Conservation (phyloP, 148 eudicot genomes). For the Cornus florida region DNA sequence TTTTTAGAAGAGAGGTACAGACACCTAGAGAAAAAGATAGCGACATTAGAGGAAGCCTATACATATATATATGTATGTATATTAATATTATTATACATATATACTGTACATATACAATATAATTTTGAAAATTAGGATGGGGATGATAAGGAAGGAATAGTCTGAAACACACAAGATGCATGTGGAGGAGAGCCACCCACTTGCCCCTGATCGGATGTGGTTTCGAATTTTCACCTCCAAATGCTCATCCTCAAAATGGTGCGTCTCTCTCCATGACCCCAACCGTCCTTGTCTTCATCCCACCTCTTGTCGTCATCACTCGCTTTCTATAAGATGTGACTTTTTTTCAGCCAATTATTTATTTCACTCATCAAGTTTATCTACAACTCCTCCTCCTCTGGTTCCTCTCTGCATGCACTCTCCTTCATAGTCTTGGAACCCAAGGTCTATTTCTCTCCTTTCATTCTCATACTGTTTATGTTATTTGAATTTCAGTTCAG, state of each 20-base stretch:
- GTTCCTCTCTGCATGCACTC: conserved; percentile 24
- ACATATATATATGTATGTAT: neutral
- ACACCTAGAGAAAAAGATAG: neutral
- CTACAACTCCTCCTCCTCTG: conserved; percentile 25
- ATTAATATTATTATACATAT: neutral
- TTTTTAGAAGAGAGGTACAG: neutral
- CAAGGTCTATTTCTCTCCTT: conserved; percentile 13
- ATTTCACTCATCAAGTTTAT: conserved; percentile 12
- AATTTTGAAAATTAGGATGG: neutral
- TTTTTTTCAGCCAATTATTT: conserved; percentile 6
- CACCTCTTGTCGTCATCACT: neutral
- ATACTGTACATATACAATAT: neutral
- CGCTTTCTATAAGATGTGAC: neutral
- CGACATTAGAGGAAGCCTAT: neutral
- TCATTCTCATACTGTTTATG: conserved; percentile 5
- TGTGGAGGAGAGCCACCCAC: conserved; percentile 53
- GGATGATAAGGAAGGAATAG: conserved; percentile 36
- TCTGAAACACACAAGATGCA: conserved; percentile 57
- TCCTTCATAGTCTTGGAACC: conserved; percentile 19
- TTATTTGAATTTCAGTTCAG: neutral
- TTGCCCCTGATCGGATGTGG: conserved; percentile 40
- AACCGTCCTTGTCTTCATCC: conserved; percentile 28
- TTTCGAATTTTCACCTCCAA: conserved; percentile 62
- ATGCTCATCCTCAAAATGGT: conserved; percentile 29
- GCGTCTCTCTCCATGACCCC: conserved; percentile 10